Evolutionary conservation across 2,329 filamentous ascomycete species (phyloP).

Genomic region (Biscogniauxia marginata): DNA sequence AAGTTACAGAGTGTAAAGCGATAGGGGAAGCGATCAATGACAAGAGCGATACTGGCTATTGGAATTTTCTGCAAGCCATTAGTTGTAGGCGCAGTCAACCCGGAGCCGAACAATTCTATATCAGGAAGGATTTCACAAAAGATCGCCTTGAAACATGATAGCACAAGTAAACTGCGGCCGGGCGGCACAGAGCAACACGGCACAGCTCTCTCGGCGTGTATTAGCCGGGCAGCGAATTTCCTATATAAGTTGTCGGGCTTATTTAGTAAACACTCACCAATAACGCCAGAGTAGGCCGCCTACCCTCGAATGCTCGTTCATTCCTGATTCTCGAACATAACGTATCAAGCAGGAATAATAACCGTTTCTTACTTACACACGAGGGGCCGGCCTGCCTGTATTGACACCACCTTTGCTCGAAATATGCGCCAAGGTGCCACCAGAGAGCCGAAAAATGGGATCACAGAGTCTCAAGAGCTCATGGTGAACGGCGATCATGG

Average conservation of each 20-base stretch:
- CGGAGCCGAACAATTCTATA: too few relatives aligned
- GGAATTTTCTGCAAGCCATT: neutral
- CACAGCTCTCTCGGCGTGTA: neutral
- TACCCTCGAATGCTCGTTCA: neutral
- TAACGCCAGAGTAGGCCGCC: too few relatives aligned
- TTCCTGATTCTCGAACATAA: neutral
- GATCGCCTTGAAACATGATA: neutral
- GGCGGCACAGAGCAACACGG: neutral
- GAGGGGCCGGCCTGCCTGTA: neutral
- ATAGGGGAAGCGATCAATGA: neutral
- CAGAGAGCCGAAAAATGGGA: neutral
- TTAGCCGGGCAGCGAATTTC: neutral
- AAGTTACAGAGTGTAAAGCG: too few relatives aligned
- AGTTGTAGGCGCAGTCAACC: too few relatives aligned
- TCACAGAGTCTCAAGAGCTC: neutral
- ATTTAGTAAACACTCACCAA: neutral
- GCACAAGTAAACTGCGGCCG: neutral
- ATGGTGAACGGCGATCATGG: neutral
- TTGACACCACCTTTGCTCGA: neutral
- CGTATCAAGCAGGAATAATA: neutral
- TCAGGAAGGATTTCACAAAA: neutral
- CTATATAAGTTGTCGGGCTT: neutral
- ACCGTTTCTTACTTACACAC: neutral
- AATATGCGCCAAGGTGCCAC: neutral
- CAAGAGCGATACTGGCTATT: neutral